Percentiles rank a stretch among this genome's conserved stretches.
phyloP scores from a whole-genome alignment of 1,284 basidiomycete species.

The Porphyrellus sp. region DNA sequence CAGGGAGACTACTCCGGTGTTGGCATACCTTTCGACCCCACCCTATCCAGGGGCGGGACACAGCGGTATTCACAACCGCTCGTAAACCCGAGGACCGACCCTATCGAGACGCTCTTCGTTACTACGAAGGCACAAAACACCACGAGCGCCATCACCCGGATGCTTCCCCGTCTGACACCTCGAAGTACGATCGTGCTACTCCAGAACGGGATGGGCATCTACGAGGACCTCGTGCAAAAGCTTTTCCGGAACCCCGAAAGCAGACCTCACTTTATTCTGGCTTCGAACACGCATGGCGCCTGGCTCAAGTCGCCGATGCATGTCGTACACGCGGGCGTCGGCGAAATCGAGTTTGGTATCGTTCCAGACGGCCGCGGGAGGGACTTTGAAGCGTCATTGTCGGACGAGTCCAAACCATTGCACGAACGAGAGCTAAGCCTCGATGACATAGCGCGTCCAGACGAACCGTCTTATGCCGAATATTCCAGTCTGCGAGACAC shows the following conservation, averaged over 20 bases:
- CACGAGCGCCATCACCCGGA: conserved; percentile 51
- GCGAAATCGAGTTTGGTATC: conserved; percentile 76
- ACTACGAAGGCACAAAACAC: conserved; percentile 79
- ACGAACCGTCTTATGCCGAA: conserved; percentile 41
- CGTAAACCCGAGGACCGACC: conserved; percentile 20
- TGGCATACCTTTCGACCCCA: conserved; percentile 25
- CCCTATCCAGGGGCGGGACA: conserved; percentile 10
- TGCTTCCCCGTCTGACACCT: conserved; percentile 64
- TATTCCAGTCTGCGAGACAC: conserved; percentile 68
- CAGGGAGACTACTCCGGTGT: conserved; percentile 24
- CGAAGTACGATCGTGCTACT: conserved; percentile 84
- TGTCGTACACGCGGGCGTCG: conserved; percentile 73
- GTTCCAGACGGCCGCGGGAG: conserved; percentile 65
- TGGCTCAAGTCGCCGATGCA: conserved; percentile 52
- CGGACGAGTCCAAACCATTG: conserved; percentile 34
- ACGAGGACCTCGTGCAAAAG: conserved; percentile 69
- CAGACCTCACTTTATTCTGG: conserved; percentile 86
- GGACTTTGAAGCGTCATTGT: conserved; percentile 55
- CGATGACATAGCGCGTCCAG: conserved; percentile 52
- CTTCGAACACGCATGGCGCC: conserved; percentile 80
- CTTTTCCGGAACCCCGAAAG: conserved; percentile 71
- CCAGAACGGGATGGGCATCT: conserved; percentile 90
- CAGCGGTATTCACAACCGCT: conserved; percentile 22
- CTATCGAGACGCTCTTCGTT: conserved; percentile 75
- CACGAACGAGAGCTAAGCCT: conserved; percentile 43